Base-by-base conservation (phyloP, 208 protist species). In the Wallacemonas sp. region DNA sequence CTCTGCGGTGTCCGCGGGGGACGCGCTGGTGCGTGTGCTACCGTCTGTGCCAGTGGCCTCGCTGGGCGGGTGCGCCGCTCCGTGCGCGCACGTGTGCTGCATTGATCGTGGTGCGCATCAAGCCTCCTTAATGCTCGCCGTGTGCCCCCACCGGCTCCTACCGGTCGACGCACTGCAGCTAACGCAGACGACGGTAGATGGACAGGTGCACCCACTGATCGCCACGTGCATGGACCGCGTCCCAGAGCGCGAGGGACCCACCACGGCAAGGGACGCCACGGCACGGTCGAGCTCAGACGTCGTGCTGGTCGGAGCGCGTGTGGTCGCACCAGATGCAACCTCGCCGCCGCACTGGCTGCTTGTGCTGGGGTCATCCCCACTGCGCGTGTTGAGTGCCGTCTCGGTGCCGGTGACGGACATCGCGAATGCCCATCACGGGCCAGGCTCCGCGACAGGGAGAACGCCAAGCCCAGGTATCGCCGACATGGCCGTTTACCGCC, bases 151-250 rank as follows among this genome's bases (percentile, higher is more conserved):
- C 37, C 26, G n/a, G 19, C 55, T 62, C 22, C 24, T 29, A 24
- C 5, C 26, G 17, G 21, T 46, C 21, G 55, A 62, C 39, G 55
- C 55, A 29, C 55, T 42, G 3, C 36, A 33, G 29, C 55, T 42
- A 37, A 33, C 12, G n/a, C 39, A 44, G 24, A 32, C 22, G 13
- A 24, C 4, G 3, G 34, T 19, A 6, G 50, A 34, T 3, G 29
- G 50, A 26, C 5, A 4, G 3, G n/a, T 19, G 29, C 37, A 41
- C 1, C 42, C 45, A 13, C 64, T 53, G 62, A 41, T 52, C n/a
- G 64, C 64, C 17, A 68, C 65, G 6, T 79, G 73, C 64, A 68
- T 71, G 73, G 66, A 41, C 13, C 37, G 53, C 21, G 73, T 79
- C 44, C 67, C 68, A 30, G 55, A 8, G 38, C 55, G 21, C 2